Base-by-base conservation (phyloP, 2,329 filamentous ascomycete genomes). In the Calonectria fujianensis region DNA sequence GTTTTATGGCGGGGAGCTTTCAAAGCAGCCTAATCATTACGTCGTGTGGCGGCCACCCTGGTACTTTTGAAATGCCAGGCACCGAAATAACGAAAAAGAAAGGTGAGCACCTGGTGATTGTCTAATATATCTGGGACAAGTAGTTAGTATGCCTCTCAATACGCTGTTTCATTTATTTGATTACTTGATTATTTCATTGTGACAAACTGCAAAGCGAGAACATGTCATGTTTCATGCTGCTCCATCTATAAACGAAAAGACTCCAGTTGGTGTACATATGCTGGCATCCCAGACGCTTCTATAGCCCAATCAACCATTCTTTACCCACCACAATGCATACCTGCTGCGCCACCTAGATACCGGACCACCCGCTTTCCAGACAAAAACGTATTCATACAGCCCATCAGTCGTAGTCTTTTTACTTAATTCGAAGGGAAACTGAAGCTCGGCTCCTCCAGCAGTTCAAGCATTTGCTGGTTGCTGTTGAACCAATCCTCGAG, bases 401-500 rank as follows among this genome's bases (percentile, higher is more conserved):
- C 35, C 35, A 39, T 70, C 37, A 50, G n/a, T 54, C 37, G 27
- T 20, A 16, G 9, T 6, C 29, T 29, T 63, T 35, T n/a, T 24
- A 24, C 27, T 29, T 68, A 72, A 31, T 78, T 77, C 24, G 80
- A 76, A n/a, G 80, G 80, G 70, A 81, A 81, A 2, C 52, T 76
- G 32, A 81, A 81, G 37, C 71, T 80, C 14, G 80, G 69, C 45
- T 85, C 84, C 68, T 85, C 81, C 7, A 85, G 64, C 37, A 85
- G 70, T 14, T 82, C 81, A 80, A 85, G 83, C 81, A 85, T 85
- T 75, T 85, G 82, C 72, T 85, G 79, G 64, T 83, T 85, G 59
- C 80, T 84, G 73, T 83, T 85, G 64, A 86, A 84, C 84, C 84
- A 85, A 57, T 85, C 84, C 37, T 85, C 83, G 9, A 86, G 77